Evolutionary conservation across 192 early-diverging fungal species (phyloP).

Genomic region (Backusella mclennaniae): DNA sequence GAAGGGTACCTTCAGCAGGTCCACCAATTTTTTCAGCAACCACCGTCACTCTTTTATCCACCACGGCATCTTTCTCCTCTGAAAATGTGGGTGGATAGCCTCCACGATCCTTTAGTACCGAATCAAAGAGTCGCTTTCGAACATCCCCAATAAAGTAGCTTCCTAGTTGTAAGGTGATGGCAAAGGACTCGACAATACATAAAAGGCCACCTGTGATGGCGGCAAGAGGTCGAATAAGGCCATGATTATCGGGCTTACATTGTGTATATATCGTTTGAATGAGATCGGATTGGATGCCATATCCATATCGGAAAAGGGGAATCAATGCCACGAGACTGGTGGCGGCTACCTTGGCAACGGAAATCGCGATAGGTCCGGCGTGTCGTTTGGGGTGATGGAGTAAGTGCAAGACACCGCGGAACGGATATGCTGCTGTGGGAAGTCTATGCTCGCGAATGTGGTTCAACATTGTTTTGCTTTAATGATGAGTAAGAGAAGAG

Average conservation of each 20-base stretch:
- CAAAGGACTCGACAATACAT: slow-evolving; percentile 7
- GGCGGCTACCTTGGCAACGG: slow-evolving; percentile 6
- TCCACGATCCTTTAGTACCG: neutral
- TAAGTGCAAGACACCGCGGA: slow-evolving; percentile 13
- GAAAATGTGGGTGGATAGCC: neutral
- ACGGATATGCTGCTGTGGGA: slow-evolving; percentile 11
- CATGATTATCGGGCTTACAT: neutral
- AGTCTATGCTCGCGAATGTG: neutral
- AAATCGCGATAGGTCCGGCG: slow-evolving; percentile 13
- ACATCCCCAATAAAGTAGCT: neutral
- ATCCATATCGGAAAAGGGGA: slow-evolving; percentile 8
- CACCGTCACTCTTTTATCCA: neutral
- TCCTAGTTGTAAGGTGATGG: neutral
- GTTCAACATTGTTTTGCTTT: neutral
- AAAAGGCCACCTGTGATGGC: slow-evolving; percentile 1
- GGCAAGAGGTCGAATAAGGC: neutral
- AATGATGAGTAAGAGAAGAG: neutral
- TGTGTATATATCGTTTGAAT: neutral
- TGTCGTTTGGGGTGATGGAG: slow-evolving; percentile 13
- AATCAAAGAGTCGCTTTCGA: slow-evolving; percentile 19
- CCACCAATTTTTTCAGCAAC: neutral
- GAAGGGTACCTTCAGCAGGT: neutral
- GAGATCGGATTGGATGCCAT: slow-evolving; percentile 1
- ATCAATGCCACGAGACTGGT: slow-evolving; percentile 15
- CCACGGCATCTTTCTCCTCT: neutral